Conservation (phyloP, 306 rosid genomes). For the Gynostemma pentaphyllum region DNA sequence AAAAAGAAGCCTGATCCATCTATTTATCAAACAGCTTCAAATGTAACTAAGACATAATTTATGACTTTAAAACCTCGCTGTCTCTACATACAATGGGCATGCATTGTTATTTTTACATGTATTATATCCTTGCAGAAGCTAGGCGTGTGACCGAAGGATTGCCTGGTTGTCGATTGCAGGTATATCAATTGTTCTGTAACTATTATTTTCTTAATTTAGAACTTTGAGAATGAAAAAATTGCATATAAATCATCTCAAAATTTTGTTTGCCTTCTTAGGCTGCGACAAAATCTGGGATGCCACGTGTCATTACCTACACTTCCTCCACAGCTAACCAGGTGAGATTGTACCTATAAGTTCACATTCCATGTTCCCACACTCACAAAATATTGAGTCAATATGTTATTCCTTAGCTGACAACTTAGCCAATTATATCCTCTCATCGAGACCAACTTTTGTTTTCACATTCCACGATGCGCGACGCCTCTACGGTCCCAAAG, state of each 20-base stretch:
- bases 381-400: not conserved
- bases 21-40: slow-evolving; percentile 69
- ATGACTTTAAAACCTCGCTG: not conserved
- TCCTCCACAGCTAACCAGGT: slow-evolving; percentile 88
- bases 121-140: slow-evolving; percentile 43
- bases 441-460: slow-evolving; percentile 5
- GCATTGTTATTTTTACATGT: not conserved
- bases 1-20: slow-evolving; percentile 93
- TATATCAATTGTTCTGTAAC: slow-evolving; percentile 10
- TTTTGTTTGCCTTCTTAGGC: slow-evolving; percentile 33
- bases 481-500: no score
- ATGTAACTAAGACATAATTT: slow-evolving; percentile 27
- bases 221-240: not conserved
- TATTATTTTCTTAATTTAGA: not conserved
- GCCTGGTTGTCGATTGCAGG: slow-evolving; percentile 86
- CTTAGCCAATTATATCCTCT: slow-evolving; percentile 6
- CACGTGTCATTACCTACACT: slow-evolving; percentile 72
- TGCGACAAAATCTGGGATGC: slow-evolving; percentile 85
- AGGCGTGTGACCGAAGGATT: slow-evolving; percentile 46
- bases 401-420: not conserved
- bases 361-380: not conserved
- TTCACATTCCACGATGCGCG: no score
- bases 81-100: not conserved
- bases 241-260: not conserved
- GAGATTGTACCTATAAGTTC: not conserved